Conservation (phyloP, 306 rosid genomes). For the Trifolium repens region DNA sequence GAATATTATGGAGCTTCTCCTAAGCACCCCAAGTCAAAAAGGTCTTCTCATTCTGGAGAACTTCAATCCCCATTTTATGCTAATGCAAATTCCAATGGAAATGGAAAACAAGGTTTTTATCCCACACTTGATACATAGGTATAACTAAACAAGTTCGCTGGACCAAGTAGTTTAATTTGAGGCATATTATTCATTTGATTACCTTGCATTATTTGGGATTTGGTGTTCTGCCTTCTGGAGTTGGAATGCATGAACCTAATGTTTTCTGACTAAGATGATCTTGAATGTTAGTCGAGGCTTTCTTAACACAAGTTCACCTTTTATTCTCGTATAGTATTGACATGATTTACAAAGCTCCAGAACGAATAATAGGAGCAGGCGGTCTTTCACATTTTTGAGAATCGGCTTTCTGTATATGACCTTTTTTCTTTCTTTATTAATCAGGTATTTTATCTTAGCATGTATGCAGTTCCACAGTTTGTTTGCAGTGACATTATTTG, state of each 20-base stretch:
- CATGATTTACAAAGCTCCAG: conserved; percentile 46
- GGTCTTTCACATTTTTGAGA: conserved; percentile 43
- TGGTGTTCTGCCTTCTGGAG: conserved; percentile 52
- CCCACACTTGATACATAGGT: conserved; percentile 57
- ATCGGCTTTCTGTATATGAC: conserved; percentile 40
- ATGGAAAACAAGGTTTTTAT: conserved; percentile 62
- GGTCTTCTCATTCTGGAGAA: conserved; percentile 92
- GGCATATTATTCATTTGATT: conserved; percentile 70
- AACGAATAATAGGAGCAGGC: conserved; percentile 38
- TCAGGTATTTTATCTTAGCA: conserved; percentile 13
- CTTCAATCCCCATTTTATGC: conserved; percentile 63
- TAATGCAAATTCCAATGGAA: conserved; percentile 80
- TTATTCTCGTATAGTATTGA: conserved; percentile 40
- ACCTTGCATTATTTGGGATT: conserved; percentile 48
- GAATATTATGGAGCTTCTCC: conserved; percentile 77
- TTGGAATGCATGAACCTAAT: conserved; percentile 44
- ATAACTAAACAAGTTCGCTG: conserved; percentile 8
- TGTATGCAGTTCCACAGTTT: neutral
- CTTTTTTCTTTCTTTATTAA: conserved; percentile 21
- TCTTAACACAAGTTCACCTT: conserved; percentile 29
- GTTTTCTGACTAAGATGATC: conserved; percentile 40
- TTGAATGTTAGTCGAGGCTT: conserved; percentile 41
- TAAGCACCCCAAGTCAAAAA: conserved; percentile 66
- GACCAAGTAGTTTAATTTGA: conserved; percentile 40
- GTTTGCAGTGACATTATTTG: conserved; percentile 6